Evolutionary conservation across 164 flowering plant species (phyloP).

Genomic region (Kingdonia uniflora): DNA sequence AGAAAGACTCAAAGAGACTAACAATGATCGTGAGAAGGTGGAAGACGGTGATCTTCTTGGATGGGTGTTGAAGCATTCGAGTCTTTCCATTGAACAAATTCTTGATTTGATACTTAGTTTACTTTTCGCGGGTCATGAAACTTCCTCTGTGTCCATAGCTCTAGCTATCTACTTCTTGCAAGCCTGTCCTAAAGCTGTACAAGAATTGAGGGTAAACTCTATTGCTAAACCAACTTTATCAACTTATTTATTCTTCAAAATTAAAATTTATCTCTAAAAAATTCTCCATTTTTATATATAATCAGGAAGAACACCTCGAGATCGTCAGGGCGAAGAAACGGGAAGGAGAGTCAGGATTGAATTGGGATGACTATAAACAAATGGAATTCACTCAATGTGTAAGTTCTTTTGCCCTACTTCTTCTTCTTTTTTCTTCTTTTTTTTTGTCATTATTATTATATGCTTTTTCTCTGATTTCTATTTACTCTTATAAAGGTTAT

Average conservation of each 20-base stretch:
- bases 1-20: conserved; percentile 31
- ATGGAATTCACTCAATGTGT: conserved; percentile 96
- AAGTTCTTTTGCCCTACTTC: conserved; percentile 21
- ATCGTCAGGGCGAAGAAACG: conserved; percentile 43
- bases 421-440: neutral
- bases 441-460: too few species aligned
- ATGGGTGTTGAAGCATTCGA: conserved; percentile 78
- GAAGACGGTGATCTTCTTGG: conserved; percentile 80
- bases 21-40: conserved; percentile 19
- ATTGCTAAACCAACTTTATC: neutral
- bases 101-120: conserved; percentile 78
- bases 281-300: neutral
- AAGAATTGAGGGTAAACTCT: conserved; percentile 48
- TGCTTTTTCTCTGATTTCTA: neutral
- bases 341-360: conserved; percentile 40
- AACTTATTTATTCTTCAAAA: neutral
- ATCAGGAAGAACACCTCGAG: conserved; percentile 67
- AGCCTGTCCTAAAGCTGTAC: conserved; percentile 48
- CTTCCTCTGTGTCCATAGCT: conserved; percentile 82
- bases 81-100: conserved; percentile 80
- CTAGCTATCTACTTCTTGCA: conserved; percentile 78
- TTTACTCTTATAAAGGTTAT: conserved; percentile 47
- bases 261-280: neutral
- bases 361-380: conserved; percentile 88
- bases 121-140: conserved; percentile 95